These are phyloP conservation scores for Triglochin maritima DNA, from an alignment of 106 monocot species.

Conservation along the genomic window DNA sequence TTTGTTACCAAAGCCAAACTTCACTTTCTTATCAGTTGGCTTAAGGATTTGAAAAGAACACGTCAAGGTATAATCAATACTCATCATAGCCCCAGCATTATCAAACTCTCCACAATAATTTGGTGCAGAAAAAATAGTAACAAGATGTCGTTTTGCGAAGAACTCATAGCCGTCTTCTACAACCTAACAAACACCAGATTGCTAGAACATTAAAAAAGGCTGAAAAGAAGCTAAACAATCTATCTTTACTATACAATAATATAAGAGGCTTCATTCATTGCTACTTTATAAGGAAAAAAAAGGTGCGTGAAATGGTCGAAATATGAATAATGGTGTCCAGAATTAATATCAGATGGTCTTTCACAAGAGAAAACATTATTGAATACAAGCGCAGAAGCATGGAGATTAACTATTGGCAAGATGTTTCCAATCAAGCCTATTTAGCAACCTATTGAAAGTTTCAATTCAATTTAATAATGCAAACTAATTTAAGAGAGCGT, in stretches of 20 bases:
- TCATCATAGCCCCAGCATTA: constrained; percentile 31
- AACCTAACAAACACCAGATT: constrained; percentile 8
- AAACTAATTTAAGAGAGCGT: too few relatives aligned
- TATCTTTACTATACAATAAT: not conserved
- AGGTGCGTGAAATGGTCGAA: not conserved
- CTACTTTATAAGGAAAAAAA: not conserved
- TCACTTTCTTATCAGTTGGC: constrained; percentile 22
- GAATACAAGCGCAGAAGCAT: too few relatives aligned
- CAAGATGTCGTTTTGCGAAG: constrained; percentile 18
- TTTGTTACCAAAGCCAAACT: constrained; percentile 9
- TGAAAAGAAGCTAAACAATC: not conserved
- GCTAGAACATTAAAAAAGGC: too few relatives aligned
- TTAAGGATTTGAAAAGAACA: constrained; percentile 33
- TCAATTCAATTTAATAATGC: too few relatives aligned
- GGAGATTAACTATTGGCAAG: too few relatives aligned
- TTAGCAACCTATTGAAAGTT: too few relatives aligned
- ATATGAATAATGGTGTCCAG: not conserved
- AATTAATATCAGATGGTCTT: not conserved
- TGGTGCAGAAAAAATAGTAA: constrained; percentile 30
- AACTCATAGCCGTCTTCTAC: constrained; percentile 33
- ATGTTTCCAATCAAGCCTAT: too few relatives aligned
- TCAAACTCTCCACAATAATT: constrained; percentile 32
- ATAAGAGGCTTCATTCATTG: not conserved
- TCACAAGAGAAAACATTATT: too few relatives aligned
- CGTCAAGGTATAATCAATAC: constrained; percentile 23